Conservation (phyloP, 768 basidiomycete species). For the Nidularia pulvinata region DNA sequence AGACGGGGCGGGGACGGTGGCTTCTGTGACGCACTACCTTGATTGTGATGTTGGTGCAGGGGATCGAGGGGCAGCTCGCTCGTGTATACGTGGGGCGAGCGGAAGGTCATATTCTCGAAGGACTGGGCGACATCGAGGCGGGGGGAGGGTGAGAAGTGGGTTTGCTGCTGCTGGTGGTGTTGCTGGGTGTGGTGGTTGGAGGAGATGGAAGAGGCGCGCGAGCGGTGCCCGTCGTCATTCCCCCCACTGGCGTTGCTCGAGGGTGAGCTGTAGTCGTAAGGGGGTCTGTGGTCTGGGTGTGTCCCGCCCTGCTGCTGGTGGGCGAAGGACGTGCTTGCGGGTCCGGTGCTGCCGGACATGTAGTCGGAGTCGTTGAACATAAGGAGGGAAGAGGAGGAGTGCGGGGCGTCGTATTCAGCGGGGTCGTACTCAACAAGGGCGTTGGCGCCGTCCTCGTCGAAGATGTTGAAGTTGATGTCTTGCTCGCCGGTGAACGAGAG, state of each 20-base stretch:
- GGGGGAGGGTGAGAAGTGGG: slow-evolving; percentile 45
- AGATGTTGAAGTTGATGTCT: slow-evolving; percentile 43
- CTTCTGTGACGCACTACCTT: slow-evolving; percentile 30
- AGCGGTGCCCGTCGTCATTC: slow-evolving; percentile 47
- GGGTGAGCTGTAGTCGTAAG: slow-evolving; percentile 67
- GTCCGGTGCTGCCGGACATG: slow-evolving; percentile 24
- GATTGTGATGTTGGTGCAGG: slow-evolving; percentile 5
- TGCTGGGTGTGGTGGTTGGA: slow-evolving; percentile 42
- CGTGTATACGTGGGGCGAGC: slow-evolving; percentile 36
- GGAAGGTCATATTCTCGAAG: slow-evolving; percentile 65
- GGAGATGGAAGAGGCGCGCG: slow-evolving; percentile 68
- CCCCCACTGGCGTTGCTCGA: slow-evolving; percentile 48
- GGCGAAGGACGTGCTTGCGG: slow-evolving; percentile 12
- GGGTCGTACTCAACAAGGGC: slow-evolving; percentile 65
- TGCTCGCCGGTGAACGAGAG: slow-evolving; percentile 51
- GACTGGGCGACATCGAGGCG: slow-evolving; percentile 55
- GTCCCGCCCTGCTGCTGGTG: slow-evolving; percentile 10
- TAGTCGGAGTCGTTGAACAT: slow-evolving; percentile 58
- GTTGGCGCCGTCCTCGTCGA: slow-evolving; percentile 40
- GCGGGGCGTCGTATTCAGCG: slow-evolving; percentile 66
- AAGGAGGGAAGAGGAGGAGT: slow-evolving; percentile 43
- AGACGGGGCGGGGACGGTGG: slow-evolving; percentile 64
- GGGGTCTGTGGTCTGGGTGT: slow-evolving; percentile 1
- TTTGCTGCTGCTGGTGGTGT: slow-evolving; percentile 3
- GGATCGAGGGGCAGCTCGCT: slow-evolving; percentile 19